Evolutionary conservation across 192 early-diverging fungal genomes (phyloP), one percentile per base, ranked within the genome.

Genomic region (Entophlyctis luteolus): DNA sequence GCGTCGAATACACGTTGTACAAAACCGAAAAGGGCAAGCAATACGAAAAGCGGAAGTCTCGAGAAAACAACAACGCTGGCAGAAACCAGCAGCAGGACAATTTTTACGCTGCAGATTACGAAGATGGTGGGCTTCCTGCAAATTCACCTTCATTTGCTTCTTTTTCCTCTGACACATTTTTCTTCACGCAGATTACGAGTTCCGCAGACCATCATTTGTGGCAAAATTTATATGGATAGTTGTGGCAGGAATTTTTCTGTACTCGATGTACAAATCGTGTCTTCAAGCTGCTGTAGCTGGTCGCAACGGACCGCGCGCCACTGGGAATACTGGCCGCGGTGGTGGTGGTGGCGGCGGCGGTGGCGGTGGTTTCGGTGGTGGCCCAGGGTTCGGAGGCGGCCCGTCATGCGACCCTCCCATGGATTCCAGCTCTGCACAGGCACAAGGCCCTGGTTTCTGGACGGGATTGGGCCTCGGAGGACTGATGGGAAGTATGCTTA

Each of bases 1-100:
- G 75, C 6, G 68, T 81, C 2, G 77, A 79, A 45, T 81, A 76
- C 37, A 69, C 66, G 22, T 47, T 73, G 25, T 49, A 70, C 54
- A 45, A 53, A 2, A 76, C 75, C 14, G 59, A 53, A 34, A 76
- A 76, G 46, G 60, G 60, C 4, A 62, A 72, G 47, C 60, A 53
- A 34, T 67, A 35, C 63, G 56, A 56, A n/a, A 48, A 48, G 5
- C 27, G 18, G 20, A 50, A 6, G 32, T 22, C 14, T 46, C 22
- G 29, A 18, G 34, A 4, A 48, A 62, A 6, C 1, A 31, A 2
- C 36, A n/a, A n/a, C 1, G 55, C 37, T 32, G 25, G 29, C 38
- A 38, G 16, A 6, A 62, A 55, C 20, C 54, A 33, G 2, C n/a
- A n/a, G n/a, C n/a, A n/a, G n/a, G n/a, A n/a, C n/a, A n/a, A n/a